Evolutionary conservation across 1,284 basidiomycete species (phyloP).

Genomic region (Cryptococcus jaspeensis): DNA sequence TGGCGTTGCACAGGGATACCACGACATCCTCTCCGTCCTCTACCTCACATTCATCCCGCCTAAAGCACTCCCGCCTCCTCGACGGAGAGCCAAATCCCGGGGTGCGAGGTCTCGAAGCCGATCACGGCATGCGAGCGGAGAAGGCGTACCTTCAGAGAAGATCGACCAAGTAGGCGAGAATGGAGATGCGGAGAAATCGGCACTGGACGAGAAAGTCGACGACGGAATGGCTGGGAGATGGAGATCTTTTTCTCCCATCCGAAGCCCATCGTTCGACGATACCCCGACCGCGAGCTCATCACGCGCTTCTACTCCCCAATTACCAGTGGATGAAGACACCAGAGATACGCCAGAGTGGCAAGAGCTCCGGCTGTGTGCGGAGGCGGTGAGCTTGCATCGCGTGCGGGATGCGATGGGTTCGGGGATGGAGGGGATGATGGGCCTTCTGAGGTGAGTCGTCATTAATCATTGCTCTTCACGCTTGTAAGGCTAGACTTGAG

Average conservation of each 20-base stretch:
- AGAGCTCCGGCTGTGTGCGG: conserved; percentile 63
- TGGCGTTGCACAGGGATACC: conserved; percentile 66
- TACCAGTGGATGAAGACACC: neutral
- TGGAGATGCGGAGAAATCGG: too few species aligned
- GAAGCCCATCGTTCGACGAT: too few species aligned
- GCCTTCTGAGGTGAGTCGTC: conserved; percentile 65
- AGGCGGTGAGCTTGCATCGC: conserved; percentile 64
- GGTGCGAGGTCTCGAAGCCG: neutral
- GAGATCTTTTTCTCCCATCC: too few species aligned
- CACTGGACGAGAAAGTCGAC: too few species aligned
- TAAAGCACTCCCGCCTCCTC: conserved; percentile 2
- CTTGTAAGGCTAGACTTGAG: too few species aligned
- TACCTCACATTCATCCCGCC: conserved; percentile 65
- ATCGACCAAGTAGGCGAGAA: neutral
- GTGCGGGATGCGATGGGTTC: conserved; percentile 85
- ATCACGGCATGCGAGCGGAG: neutral
- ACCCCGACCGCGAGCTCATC: too few species aligned
- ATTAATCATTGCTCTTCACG: too few species aligned
- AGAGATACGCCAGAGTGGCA: conserved; percentile 54
- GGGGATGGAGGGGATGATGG: conserved; percentile 79
- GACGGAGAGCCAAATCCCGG: conserved; percentile 10
- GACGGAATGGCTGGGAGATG: too few species aligned
- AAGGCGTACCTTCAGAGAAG: too few species aligned
- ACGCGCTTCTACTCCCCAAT: too few species aligned
- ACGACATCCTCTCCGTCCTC: conserved; percentile 84